phyloP scores from a whole-genome alignment of 1,139 yeast genomes.

The Geotrichum candidum region DNA sequence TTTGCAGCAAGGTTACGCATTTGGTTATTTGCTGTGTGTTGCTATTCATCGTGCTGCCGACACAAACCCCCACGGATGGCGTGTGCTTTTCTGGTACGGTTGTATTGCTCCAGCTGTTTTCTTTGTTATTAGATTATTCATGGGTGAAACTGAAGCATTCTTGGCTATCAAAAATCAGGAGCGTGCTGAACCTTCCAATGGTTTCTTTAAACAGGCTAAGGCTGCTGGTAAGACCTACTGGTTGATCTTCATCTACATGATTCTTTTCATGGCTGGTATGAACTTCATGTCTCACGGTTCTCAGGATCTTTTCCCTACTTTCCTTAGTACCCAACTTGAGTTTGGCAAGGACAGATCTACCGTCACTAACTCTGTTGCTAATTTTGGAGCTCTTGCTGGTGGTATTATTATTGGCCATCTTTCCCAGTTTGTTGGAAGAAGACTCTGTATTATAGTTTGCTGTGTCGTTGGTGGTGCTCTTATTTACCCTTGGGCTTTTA shows the following conservation, averaged over 20 bases:
- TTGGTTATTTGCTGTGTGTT: constrained; percentile 61
- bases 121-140: constrained; percentile 44
- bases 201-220: constrained; percentile 28
- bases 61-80: constrained; percentile 57
- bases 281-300: constrained; percentile 70
- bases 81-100: constrained; percentile 74
- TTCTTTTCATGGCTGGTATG: constrained; percentile 56
- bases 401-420: constrained; percentile 58
- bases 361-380: constrained; percentile 64
- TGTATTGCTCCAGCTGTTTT: constrained; percentile 57
- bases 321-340: constrained; percentile 49
- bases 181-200: constrained; percentile 52
- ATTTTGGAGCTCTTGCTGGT: constrained; percentile 63
- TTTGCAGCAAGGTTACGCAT: constrained; percentile 68
- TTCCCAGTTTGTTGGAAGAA: constrained; percentile 55
- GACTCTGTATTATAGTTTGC: constrained; percentile 51
- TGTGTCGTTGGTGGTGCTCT: constrained; percentile 63
- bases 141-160: constrained; percentile 59
- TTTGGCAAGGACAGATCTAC: constrained; percentile 50
- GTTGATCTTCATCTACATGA: constrained; percentile 44
- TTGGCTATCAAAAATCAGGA: constrained; percentile 28
- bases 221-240: constrained; percentile 34
- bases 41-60: constrained; percentile 50
- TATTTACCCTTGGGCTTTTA: constrained; percentile 69
- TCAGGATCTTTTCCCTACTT: constrained; percentile 67